Percentiles rank a stretch among this genome's conserved stretches.
phyloP scores from a whole-genome alignment of 306 rosid species.

The Styphnolobium japonicum region DNA sequence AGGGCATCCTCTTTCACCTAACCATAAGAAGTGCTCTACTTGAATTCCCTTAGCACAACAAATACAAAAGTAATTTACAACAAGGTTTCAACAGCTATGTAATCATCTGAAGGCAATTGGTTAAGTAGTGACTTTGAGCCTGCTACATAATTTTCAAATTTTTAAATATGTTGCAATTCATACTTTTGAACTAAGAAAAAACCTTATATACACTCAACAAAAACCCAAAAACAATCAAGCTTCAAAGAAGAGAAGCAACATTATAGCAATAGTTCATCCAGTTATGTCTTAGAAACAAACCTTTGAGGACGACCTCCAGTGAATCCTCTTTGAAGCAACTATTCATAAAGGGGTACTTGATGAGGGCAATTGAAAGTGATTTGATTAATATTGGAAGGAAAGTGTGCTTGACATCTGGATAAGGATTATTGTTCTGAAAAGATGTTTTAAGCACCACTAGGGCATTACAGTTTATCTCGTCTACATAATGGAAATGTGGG shows the following conservation, averaged over 20 bases:
- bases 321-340: constrained; percentile 84
- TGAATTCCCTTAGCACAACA: too few relatives aligned
- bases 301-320: constrained; percentile 77
- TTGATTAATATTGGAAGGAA: constrained; percentile 83
- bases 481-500: constrained; percentile 92
- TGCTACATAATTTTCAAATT: background rate
- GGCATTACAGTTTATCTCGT: constrained; percentile 78
- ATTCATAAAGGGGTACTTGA: constrained; percentile 69
- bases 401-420: constrained; percentile 72
- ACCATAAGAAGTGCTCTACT: background rate
- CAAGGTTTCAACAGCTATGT: too few relatives aligned
- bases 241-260: background rate
- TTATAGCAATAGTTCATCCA: background rate
- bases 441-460: constrained; percentile 72
- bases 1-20: background rate
- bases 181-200: background rate
- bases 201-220: background rate
- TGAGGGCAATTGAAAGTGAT: constrained; percentile 81
- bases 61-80: too few relatives aligned
- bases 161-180: background rate
- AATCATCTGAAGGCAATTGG: too few relatives aligned
- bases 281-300: constrained; percentile 40
- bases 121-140: too few relatives aligned
- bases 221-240: background rate
- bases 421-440: constrained; percentile 67